Evolutionary conservation across 1,139 yeast genomes (phyloP).

Genomic region (Kurtzmaniella quercitrusa): DNA sequence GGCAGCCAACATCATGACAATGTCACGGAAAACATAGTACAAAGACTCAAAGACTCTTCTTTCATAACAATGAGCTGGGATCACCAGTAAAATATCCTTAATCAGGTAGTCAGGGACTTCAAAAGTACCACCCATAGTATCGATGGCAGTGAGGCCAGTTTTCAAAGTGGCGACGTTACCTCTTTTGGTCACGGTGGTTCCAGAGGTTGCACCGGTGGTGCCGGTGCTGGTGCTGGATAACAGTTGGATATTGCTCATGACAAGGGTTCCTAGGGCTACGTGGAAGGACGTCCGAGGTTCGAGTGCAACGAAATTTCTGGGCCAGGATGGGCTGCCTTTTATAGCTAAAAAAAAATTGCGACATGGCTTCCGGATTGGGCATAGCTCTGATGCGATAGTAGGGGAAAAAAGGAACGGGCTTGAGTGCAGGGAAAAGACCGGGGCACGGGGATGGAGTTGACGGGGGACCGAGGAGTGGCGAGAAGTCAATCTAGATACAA

Average conservation of each 20-base stretch:
- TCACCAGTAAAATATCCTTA: conserved; percentile 56
- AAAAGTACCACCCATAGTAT: conserved; percentile 54
- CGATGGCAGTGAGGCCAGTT: conserved; percentile 37
- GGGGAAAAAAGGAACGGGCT: background rate
- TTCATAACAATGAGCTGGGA: conserved; percentile 61
- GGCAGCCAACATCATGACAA: conserved; percentile 36
- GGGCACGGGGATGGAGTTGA: background rate
- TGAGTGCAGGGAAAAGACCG: background rate
- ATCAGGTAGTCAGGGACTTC: conserved; percentile 61
- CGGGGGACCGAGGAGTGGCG: background rate
- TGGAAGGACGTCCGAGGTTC: background rate
- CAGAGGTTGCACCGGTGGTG: conserved; percentile 10
- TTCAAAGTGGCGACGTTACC: conserved; percentile 37
- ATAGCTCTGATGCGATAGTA: no score
- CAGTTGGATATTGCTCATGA: conserved; percentile 7
- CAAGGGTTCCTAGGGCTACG: no score
- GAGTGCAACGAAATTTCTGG: background rate
- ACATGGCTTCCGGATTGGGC: background rate
- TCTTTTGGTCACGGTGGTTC: conserved; percentile 19
- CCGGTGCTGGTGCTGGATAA: conserved; percentile 2
- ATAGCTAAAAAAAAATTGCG: background rate
- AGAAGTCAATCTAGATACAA: no score
- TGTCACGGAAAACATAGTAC: conserved; percentile 57
- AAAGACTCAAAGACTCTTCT: conserved; percentile 48
- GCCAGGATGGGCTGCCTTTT: background rate